Evolutionary conservation across 257 asterid species (phyloP).

Genomic region (Solanum chiquidenum): DNA sequence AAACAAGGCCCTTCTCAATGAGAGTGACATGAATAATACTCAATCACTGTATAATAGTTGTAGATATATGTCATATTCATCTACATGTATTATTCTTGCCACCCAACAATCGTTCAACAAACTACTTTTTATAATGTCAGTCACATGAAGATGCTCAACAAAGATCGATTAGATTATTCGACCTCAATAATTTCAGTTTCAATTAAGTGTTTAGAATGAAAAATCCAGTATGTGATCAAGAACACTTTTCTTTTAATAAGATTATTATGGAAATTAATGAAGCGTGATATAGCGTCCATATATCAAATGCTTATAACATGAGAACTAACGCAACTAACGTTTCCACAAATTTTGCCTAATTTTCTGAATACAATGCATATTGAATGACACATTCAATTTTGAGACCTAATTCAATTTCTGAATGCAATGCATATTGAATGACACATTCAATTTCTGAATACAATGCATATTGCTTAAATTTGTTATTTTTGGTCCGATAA

Average conservation of each 20-base stretch:
- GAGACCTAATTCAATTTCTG: neutral
- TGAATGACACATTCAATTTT: neutral
- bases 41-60: neutral
- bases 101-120: no score
- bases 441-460: neutral
- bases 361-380: neutral
- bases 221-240: neutral
- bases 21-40: neutral
- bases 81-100: neutral
- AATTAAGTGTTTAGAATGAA: neutral
- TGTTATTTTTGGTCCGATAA: neutral
- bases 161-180: neutral
- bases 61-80: neutral
- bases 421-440: neutral
- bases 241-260: neutral
- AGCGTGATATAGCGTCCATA: neutral
- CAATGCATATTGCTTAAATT: no score
- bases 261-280: neutral
- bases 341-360: neutral
- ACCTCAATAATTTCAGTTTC: neutral
- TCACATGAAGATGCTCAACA: no score
- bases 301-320: neutral
- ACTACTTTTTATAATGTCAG: no score
- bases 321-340: neutral
- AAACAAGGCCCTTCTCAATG: neutral